Conservation (phyloP, 192 early-diverging fungal species). For the Linderina pennispora region DNA sequence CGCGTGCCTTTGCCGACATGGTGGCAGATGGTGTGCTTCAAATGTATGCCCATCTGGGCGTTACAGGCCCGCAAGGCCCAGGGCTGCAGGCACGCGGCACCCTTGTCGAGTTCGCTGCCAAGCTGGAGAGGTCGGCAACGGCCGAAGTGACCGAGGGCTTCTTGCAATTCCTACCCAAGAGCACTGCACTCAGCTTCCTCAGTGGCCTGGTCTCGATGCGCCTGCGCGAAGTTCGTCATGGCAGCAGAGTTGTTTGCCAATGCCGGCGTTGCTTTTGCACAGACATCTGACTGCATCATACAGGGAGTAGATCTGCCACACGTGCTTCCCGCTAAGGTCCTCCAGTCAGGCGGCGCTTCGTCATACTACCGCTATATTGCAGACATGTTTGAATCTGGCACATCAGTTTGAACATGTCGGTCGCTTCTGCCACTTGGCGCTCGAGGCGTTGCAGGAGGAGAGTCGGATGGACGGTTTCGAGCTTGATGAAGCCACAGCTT, state of each 20-base stretch:
- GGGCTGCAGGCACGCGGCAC: constrained; percentile 8
- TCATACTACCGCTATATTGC: constrained; percentile 40
- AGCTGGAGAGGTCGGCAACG: constrained; percentile 20
- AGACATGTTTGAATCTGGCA: constrained; percentile 26
- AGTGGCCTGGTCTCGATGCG: constrained; percentile 29
- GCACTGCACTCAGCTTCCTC: constrained; percentile 26
- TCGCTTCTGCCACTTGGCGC: constrained; percentile 27
- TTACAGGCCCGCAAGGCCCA: no score
- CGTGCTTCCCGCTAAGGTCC: constrained; percentile 17
- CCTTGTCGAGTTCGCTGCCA: constrained; percentile 26
- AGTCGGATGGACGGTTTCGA: constrained; percentile 3
- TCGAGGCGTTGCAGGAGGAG: constrained; percentile 21
- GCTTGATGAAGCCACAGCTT: not conserved
- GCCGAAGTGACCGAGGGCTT: constrained; percentile 25
- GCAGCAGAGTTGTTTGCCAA: constrained; percentile 30
- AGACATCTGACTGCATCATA: constrained; percentile 10
- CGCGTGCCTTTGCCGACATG: constrained; percentile 39
- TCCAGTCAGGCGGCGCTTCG: constrained; percentile 9
- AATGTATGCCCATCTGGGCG: constrained; percentile 17
- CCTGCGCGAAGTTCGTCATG: constrained; percentile 15
- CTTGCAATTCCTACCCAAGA: constrained; percentile 26
- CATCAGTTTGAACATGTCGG: constrained; percentile 1
- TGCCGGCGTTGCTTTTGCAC: constrained; percentile 23
- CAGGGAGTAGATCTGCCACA: constrained; percentile 18
- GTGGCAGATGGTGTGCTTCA: constrained; percentile 28